Base-by-base conservation (phyloP, 495 filamentous ascomycete species). In the Daldinia childiae region DNA sequence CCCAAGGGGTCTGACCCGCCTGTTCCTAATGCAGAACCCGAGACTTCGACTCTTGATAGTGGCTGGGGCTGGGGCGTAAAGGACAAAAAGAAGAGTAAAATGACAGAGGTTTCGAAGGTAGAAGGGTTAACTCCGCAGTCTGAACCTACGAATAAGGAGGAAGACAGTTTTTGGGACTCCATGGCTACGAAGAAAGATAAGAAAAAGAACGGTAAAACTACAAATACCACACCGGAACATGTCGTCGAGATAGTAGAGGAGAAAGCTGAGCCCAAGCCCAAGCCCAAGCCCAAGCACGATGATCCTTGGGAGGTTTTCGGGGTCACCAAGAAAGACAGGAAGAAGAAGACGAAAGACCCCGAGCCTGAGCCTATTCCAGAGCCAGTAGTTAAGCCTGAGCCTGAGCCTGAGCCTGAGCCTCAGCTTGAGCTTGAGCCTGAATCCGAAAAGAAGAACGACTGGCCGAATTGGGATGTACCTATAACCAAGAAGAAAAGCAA, bases 11-110 rank as follows among this genome's bases (percentile, higher is more conserved):
- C 71, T 24, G 67, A 69, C 27, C 39, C 51, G 15, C 36, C 64
- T 32, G n/a, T 24, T 12, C 50, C 41, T 30, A 43, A 15, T 17
- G 41, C 54, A 5, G 59, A 74, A 39, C 64, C 74, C 3, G 77
- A 75, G 39, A 34, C 66, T 64, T 15, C 51, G 43, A 26, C 41
- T 34, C 43, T 34, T 9, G 65, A 66, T 1, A 45, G 65, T 32
- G 41, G 26, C 29, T 72, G 73, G 65, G 11, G 54, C 29, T 66
- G 69, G 58, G 43, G 67, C n/a, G 14, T 45, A n/a, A 71, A 66
- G 58, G 58, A 64, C 1, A 71, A 62, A 6, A 76, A 76, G 60
- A 65, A 69, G 56, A 56, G 60, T 50, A 75, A 75, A 14, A 17
- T 48, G 12, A 34, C 58, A 30, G 72, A 69, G 15, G 19, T 30